Evolutionary conservation across 495 filamentous ascomycete species (phyloP).

Genomic region (Rhypophila decipiens): DNA sequence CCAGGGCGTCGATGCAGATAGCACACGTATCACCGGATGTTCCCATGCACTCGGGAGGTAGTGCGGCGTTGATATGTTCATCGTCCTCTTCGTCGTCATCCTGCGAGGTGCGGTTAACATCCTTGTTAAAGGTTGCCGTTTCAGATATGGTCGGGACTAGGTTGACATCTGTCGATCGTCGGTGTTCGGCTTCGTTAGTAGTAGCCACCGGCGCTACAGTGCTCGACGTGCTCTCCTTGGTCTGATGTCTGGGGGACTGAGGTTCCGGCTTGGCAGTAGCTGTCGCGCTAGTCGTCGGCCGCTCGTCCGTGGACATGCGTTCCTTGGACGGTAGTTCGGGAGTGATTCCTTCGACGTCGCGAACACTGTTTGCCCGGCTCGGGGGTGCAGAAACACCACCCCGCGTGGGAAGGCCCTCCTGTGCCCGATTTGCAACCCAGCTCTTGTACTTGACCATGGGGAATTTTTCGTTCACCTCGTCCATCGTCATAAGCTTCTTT

Average conservation of each 20-base stretch:
- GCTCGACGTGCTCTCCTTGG: conserved; percentile 30
- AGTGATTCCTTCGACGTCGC: conserved; percentile 51
- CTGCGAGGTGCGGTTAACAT: conserved; percentile 27
- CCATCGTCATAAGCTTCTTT: conserved; percentile 98
- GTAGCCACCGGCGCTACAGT: conserved; percentile 10
- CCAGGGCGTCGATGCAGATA: conserved; percentile 89
- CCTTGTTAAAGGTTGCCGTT: conserved; percentile 15
- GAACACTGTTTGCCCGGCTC: conserved; percentile 62
- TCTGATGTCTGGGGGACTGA: conserved; percentile 11
- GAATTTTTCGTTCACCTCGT: conserved; percentile 96
- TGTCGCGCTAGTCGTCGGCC: conserved; percentile 22
- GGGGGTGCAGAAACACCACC: conserved; percentile 78
- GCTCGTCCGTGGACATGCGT: conserved; percentile 25
- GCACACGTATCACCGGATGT: conserved; percentile 93
- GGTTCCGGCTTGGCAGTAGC: conserved; percentile 25
- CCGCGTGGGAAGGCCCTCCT: conserved; percentile 73
- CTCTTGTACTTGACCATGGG: conserved; percentile 92
- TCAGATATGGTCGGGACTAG: conserved; percentile 11
- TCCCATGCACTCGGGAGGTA: conserved; percentile 74
- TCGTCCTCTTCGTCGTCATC: conserved; percentile 72
- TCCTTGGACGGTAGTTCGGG: conserved; percentile 36
- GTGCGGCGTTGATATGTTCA: conserved; percentile 74
- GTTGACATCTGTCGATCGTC: conserved; percentile 16
- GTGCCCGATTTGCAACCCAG: conserved; percentile 79
- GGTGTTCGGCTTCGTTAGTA: too few relatives aligned